Percentiles rank a stretch among this genome's conserved stretches.
phyloP scores from a whole-genome alignment of 768 basidiomycete genomes.

The Tricholoma sp. region DNA sequence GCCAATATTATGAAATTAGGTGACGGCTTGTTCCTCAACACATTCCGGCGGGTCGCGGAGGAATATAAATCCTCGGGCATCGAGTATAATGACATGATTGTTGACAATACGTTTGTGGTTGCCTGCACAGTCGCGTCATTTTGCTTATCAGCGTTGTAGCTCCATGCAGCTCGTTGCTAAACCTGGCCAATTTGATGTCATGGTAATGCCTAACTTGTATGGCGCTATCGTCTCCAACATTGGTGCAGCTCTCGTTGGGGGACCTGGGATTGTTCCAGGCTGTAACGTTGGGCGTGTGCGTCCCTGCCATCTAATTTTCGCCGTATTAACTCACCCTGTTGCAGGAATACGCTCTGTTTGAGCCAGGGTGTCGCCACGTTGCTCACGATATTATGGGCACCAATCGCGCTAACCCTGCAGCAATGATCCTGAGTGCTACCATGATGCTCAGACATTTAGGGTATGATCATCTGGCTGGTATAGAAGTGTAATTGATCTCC shows the following conservation, averaged over 20 bases:
- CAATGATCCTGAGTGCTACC: conserved; percentile 94
- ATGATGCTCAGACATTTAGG: conserved; percentile 98
- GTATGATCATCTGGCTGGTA: conserved; percentile 35
- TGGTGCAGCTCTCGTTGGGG: conserved; percentile 96
- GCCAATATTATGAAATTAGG: conserved; percentile 99
- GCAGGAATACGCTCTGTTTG: conserved; percentile 95
- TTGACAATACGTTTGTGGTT: conserved; percentile 84
- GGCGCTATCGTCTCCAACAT: conserved; percentile 98
- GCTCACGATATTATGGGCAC: conserved; percentile 96
- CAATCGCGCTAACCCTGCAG: conserved; percentile 93
- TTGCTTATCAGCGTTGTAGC: conserved; percentile 31
- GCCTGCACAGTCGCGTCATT: background rate
- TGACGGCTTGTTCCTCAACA: conserved; percentile 98
- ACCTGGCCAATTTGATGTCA: conserved; percentile 96
- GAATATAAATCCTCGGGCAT: conserved; percentile 94
- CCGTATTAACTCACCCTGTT: conserved; percentile 6
- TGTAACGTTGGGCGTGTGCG: conserved; percentile 92
- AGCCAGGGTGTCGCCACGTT: conserved; percentile 96
- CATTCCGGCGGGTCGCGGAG: conserved; percentile 93
- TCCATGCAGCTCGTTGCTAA: conserved; percentile 99
- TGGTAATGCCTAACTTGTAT: conserved; percentile 99
- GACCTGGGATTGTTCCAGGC: conserved; percentile 96
- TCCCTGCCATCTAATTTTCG: background rate
- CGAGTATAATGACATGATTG: conserved; percentile 95
- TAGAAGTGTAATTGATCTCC: conserved; percentile 7